phyloP scores from a whole-genome alignment of 2,329 filamentous ascomycete species.

The Penicillium sp. region DNA sequence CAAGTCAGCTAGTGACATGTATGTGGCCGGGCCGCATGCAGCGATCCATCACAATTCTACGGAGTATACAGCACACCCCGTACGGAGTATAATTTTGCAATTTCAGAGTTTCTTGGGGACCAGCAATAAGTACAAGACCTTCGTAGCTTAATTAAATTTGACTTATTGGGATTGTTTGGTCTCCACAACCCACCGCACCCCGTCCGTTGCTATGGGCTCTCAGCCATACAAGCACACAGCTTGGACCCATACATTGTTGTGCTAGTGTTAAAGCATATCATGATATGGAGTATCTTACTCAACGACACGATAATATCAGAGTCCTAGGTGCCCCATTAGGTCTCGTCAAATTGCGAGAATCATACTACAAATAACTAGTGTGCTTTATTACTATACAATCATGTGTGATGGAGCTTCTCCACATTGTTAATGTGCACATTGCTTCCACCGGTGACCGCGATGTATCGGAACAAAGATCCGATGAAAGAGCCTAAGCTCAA shows the following conservation, averaged over 20 bases:
- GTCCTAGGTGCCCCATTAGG: too few species aligned
- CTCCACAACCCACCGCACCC: not conserved
- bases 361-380: too few species aligned
- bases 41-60: not conserved
- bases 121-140: too few species aligned
- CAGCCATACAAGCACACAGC: not conserved
- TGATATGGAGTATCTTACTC: too few species aligned
- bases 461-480: not conserved
- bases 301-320: too few species aligned
- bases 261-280: too few species aligned
- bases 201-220: not conserved
- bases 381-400: not conserved
- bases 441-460: not conserved
- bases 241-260: too few species aligned
- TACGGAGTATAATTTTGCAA: not conserved
- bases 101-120: not conserved
- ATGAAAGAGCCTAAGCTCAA: not conserved
- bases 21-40: not conserved
- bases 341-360: too few species aligned
- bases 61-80: not conserved
- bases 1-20: not conserved
- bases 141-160: too few species aligned
- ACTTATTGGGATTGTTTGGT: not conserved
- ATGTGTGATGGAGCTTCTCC: not conserved
- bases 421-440: not conserved